phyloP scores from a whole-genome alignment of 169 alveolate species.

The Plasmodium malariae region DNA sequence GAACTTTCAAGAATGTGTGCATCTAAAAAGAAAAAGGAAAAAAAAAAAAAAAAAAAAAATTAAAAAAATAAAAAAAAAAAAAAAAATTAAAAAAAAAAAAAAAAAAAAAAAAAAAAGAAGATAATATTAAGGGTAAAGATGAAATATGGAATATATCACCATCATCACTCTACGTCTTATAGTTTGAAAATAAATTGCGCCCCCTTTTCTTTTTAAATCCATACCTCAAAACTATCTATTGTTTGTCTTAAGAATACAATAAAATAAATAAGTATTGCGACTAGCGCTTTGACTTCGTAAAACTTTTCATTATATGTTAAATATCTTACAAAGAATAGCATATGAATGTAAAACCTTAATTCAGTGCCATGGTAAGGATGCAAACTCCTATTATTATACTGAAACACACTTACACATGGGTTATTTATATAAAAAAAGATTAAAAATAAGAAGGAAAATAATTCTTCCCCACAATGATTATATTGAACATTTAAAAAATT shows the following conservation, averaged over 20 bases:
- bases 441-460: conserved; percentile 57
- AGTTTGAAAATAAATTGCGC: background rate
- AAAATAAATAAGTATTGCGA: conserved; percentile 40
- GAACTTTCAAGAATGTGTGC: conserved; percentile 26
- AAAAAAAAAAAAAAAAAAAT: too few species aligned
- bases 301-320: conserved; percentile 23
- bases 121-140: too few species aligned
- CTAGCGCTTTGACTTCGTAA: conserved; percentile 51
- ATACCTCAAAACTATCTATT: conserved; percentile 56
- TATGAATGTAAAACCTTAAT: conserved; percentile 34
- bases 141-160: too few species aligned
- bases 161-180: too few species aligned
- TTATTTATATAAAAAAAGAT: conserved; percentile 45
- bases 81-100: too few species aligned
- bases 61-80: too few species aligned
- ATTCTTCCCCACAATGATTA: conserved; percentile 63
- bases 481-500: conserved; percentile 36
- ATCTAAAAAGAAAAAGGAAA: conserved; percentile 7
- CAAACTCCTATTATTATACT: conserved; percentile 59
- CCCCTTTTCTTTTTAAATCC: background rate
- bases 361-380: conserved; percentile 75
- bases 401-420: conserved; percentile 52
- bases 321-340: conserved; percentile 41
- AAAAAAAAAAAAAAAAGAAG: too few species aligned
- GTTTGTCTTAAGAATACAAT: conserved; percentile 31